These are phyloP conservation scores for Penicillium coprophilum DNA, from an alignment of 495 filamentous ascomycete genomes.

Conservation along the genomic window DNA sequence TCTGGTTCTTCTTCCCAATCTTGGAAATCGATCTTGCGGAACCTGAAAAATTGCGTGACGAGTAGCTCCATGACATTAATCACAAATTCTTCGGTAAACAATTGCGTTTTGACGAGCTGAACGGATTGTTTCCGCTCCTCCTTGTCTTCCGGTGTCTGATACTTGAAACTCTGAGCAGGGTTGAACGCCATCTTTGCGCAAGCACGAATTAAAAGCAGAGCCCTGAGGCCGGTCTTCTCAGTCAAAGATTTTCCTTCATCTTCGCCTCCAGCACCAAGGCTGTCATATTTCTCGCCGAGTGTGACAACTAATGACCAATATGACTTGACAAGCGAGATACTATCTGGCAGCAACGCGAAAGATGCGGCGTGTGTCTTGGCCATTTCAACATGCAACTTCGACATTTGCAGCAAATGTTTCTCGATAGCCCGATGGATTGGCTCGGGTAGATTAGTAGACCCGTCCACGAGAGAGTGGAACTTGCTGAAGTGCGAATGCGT, in stretches of 20 bases:
- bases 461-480: conserved; percentile 52
- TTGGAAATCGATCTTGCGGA: conserved; percentile 78
- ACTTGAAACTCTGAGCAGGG: conserved; percentile 77
- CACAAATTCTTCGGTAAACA: conserved; percentile 74
- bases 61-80: conserved; percentile 76
- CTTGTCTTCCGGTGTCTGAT: conserved; percentile 66
- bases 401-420: conserved; percentile 82
- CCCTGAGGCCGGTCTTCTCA: conserved; percentile 77
- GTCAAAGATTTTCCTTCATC: conserved; percentile 55
- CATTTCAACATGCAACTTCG: conserved; percentile 90
- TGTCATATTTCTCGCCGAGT: conserved; percentile 68
- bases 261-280: conserved; percentile 52
- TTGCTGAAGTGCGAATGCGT: conserved; percentile 69
- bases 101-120: conserved; percentile 61
- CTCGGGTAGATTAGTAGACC: conserved; percentile 27
- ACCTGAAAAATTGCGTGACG: conserved; percentile 84
- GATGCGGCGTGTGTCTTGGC: conserved; percentile 68
- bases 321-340: conserved; percentile 66
- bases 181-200: conserved; percentile 82
- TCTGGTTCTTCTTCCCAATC: conserved; percentile 92
- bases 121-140: conserved; percentile 65
- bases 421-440: conserved; percentile 56
- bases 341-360: conserved; percentile 77
- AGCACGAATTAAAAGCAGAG: conserved; percentile 76
- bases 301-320: conserved; percentile 81